Conservation (phyloP, 768 basidiomycete species). For the Suillus placidus region DNA sequence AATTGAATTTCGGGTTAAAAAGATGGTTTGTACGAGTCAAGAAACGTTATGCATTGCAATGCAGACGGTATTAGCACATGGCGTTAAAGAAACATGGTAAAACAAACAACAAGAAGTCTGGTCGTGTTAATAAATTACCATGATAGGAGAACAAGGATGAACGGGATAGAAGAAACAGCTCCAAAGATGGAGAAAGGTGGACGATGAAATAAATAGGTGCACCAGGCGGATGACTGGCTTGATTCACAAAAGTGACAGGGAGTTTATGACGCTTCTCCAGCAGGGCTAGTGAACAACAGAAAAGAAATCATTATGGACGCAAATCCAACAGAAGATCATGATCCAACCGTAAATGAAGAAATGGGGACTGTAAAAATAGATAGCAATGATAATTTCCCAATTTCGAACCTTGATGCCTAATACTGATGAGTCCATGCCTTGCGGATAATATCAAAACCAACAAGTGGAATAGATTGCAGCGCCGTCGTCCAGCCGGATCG, state of each 20-base stretch:
- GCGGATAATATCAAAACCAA: conserved; percentile 27
- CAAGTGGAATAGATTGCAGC: conserved; percentile 30
- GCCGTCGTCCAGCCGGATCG: conserved; percentile 25
- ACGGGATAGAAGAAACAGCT: conserved; percentile 5
- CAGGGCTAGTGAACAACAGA: background rate
- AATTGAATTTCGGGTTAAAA: background rate
- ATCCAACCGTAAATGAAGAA: conserved; percentile 2
- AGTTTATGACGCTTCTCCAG: background rate
- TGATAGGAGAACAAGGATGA: conserved; percentile 7
- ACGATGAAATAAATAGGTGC: conserved; percentile 2
- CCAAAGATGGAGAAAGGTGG: background rate
- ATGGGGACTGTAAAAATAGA: conserved; percentile 2
- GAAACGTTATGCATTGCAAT: background rate
- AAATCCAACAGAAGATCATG: background rate
- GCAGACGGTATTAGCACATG: conserved; percentile 4
- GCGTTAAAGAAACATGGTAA: background rate
- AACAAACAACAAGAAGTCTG: conserved; percentile 4
- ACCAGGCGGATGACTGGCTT: background rate
- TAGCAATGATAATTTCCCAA: conserved; percentile 14
- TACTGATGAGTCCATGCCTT: conserved; percentile 26
- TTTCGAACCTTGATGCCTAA: conserved; percentile 5
- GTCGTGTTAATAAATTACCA: conserved; percentile 7
- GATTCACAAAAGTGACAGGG: background rate
- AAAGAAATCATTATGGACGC: background rate
- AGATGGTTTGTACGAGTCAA: background rate